phyloP scores from a whole-genome alignment of 1,284 basidiomycete species.

The Trichosporon sp. region DNA sequence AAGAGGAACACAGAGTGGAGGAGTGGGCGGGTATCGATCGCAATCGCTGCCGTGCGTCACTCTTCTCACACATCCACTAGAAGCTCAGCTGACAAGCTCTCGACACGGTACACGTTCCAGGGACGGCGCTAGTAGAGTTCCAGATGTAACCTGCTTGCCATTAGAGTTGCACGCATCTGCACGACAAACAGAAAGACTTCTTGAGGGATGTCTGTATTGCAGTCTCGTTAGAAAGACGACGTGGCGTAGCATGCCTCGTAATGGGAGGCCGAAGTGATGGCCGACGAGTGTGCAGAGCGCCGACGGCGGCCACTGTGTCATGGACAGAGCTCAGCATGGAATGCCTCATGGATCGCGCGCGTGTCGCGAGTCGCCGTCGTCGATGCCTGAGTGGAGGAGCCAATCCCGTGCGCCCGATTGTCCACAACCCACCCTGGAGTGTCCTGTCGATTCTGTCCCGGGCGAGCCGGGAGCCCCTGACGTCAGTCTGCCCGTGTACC shows the following conservation, averaged over 20 bases:
- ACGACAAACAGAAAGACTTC: no score
- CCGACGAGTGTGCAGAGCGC: background rate
- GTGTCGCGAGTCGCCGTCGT: no score
- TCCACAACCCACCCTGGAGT: background rate
- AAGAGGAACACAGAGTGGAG: background rate
- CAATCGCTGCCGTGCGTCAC: background rate
- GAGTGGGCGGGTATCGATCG: background rate
- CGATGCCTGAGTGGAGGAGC: conserved; percentile 4
- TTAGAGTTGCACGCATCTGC: background rate
- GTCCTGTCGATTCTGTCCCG: no score
- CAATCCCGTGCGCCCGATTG: background rate
- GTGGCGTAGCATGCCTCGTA: background rate
- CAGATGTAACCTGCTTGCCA: background rate
- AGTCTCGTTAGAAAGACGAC: background rate
- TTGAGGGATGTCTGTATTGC: no score
- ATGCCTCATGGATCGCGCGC: background rate
- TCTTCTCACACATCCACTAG: background rate
- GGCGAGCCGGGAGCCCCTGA: background rate
- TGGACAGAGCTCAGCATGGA: background rate
- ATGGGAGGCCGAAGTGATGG: background rate
- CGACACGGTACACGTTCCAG: background rate
- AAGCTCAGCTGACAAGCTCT: background rate
- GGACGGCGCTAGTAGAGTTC: background rate
- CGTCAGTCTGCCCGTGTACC: background rate
- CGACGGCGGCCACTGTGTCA: background rate